Conservation (phyloP, 2,329 filamentous ascomycete species). For the Penicillium janthinellum region DNA sequence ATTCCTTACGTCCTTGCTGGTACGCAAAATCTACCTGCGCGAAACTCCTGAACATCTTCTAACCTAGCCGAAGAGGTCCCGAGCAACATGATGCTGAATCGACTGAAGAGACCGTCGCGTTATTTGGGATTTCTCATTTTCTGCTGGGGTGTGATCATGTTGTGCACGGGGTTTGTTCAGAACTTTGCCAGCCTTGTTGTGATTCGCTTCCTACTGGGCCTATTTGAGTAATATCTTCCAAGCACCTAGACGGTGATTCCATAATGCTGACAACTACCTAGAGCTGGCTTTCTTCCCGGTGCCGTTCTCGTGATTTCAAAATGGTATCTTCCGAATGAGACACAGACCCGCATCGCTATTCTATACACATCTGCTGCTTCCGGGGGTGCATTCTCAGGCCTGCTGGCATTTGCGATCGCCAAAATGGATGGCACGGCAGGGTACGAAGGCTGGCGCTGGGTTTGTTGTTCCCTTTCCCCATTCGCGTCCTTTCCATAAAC, state of each 20-base stretch:
- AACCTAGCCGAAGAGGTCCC: conserved; percentile 49
- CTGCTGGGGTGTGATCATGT: conserved; percentile 23
- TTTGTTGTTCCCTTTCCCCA: neutral
- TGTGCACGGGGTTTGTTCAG: conserved; percentile 20
- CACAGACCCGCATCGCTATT: conserved; percentile 71
- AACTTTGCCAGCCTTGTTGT: conserved; percentile 19
- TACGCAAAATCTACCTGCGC: neutral
- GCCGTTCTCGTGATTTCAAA: conserved; percentile 76
- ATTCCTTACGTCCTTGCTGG: conserved; percentile 76
- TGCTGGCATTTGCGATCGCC: conserved; percentile 78
- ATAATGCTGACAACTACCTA: too few species aligned
- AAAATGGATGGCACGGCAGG: conserved; percentile 70
- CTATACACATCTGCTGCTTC: conserved; percentile 79
- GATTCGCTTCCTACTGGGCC: conserved; percentile 17
- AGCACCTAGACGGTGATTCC: too few species aligned
- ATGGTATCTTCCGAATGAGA: conserved; percentile 76
- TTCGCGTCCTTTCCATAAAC: neutral
- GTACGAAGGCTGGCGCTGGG: conserved; percentile 26
- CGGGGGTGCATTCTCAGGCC: conserved; percentile 78
- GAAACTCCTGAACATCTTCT: conserved; percentile 57
- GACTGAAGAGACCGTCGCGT: conserved; percentile 43
- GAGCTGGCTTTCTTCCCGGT: conserved; percentile 60
- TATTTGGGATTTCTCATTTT: conserved; percentile 46
- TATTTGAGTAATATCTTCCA: conserved; percentile 28
- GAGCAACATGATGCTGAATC: conserved; percentile 26